Evolutionary conservation across 345 rosid species (phyloP).

Genomic region (Trapa bicornis): DNA sequence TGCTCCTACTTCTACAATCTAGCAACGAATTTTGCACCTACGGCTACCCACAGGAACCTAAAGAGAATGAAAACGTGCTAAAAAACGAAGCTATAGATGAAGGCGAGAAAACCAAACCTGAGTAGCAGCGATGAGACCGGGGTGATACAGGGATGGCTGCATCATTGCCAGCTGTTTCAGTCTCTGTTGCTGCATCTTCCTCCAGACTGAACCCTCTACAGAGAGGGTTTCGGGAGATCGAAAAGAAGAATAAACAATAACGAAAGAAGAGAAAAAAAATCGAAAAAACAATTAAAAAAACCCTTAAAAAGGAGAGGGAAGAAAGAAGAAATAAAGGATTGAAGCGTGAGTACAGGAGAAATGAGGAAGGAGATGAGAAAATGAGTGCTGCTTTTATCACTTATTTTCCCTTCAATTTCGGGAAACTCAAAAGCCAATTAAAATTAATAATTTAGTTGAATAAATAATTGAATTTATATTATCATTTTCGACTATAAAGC

Average conservation of each 20-base stretch:
- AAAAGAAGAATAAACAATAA: background rate
- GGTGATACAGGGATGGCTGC: constrained; percentile 40
- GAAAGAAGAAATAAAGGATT: background rate
- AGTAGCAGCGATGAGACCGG: constrained; percentile 33
- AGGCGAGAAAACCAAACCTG: constrained; percentile 27
- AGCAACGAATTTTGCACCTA: background rate
- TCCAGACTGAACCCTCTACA: background rate
- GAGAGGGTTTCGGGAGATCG: background rate
- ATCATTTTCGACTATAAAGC: too few species aligned
- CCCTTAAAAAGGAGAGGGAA: constrained; percentile 3
- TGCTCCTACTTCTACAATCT: background rate
- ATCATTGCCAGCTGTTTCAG: constrained; percentile 49
- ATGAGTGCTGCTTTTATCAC: background rate
- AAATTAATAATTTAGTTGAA: too few species aligned
- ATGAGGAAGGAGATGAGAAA: background rate
- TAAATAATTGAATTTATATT: too few species aligned
- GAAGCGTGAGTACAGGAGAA: background rate
- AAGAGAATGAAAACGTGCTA: background rate
- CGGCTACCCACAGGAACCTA: background rate
- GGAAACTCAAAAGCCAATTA: background rate
- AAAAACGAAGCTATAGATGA: background rate
- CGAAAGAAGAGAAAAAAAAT: background rate
- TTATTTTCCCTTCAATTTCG: background rate
- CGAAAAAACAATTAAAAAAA: background rate
- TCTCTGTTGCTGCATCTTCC: constrained; percentile 43